Percentiles rank a stretch among this genome's conserved stretches.
phyloP scores from a whole-genome alignment of 371 early-diverging fungal genomes.

The Zopfochytrium polystomum region DNA sequence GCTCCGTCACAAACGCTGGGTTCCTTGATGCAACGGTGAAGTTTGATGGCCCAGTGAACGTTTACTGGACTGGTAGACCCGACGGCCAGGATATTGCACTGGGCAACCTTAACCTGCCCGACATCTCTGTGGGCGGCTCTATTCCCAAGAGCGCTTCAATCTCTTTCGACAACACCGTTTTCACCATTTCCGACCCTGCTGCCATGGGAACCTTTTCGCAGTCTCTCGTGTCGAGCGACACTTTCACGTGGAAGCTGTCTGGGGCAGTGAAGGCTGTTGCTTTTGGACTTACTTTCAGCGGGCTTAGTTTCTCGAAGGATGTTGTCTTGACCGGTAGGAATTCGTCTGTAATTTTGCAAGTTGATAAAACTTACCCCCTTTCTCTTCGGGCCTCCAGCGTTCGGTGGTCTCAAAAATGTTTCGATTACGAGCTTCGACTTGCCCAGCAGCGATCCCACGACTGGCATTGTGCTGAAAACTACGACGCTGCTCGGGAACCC shows the following conservation, averaged over 20 bases:
- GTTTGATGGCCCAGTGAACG: constrained; percentile 52
- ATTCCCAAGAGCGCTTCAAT: constrained; percentile 12
- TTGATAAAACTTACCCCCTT: too few species aligned
- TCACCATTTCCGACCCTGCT: constrained; percentile 3
- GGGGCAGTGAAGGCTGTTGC: constrained; percentile 18
- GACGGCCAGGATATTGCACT: constrained; percentile 32
- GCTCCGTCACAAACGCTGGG: constrained; percentile 57
- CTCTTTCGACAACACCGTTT: constrained; percentile 5
- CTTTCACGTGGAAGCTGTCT: constrained; percentile 19
- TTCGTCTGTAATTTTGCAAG: too few species aligned
- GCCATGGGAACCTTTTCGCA: constrained; percentile 16
- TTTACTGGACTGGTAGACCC: too few species aligned
- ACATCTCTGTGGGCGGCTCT: constrained; percentile 9
- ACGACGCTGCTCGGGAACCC: constrained; percentile 6
- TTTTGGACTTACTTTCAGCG: constrained; percentile 16
- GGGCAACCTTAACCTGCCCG: constrained; percentile 12
- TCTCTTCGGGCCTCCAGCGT: too few species aligned
- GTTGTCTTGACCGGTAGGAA: constrained; percentile 28
- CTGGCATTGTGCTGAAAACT: constrained; percentile 6
- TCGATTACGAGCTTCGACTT: constrained; percentile 10
- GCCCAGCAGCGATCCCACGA: constrained; percentile 5
- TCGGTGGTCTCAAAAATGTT: constrained; percentile 9
- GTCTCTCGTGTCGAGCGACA: constrained; percentile 2
- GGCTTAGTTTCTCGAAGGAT: constrained; percentile 9
- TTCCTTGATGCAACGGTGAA: constrained; percentile 54